Percentiles rank a stretch among this genome's conserved stretches.
phyloP scores from a whole-genome alignment of 306 rosid species.

The Adenanthera pavonina region DNA sequence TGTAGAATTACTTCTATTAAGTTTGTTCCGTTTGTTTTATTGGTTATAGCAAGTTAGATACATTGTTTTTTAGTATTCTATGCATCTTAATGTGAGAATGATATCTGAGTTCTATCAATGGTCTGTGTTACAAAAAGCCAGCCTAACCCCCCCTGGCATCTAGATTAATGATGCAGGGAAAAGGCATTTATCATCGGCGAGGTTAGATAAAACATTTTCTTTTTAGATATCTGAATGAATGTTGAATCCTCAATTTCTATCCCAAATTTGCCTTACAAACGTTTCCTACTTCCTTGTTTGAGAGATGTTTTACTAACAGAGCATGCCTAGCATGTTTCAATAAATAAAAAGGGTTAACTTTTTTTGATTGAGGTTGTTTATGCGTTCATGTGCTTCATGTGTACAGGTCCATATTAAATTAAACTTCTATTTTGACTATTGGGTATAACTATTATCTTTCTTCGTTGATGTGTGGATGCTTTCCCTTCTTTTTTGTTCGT shows the following conservation, averaged over 20 bases:
- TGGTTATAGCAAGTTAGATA: neutral
- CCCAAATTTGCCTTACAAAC: constrained; percentile 10
- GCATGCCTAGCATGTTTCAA: constrained; percentile 1
- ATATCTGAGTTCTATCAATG: neutral
- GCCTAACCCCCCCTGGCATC: too few species aligned
- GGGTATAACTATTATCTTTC: neutral
- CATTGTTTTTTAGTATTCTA: neutral
- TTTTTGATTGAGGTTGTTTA: constrained; percentile 4
- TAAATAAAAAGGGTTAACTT: neutral
- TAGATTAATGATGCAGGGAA: constrained; percentile 26
- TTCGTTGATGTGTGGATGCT: neutral
- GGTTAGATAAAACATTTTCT: constrained; percentile 11
- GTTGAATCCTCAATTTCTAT: constrained; percentile 19
- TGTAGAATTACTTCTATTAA: neutral
- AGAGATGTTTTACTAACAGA: constrained; percentile 13
- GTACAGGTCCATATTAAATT: neutral
- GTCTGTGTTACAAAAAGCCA: too few species aligned
- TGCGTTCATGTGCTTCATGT: neutral
- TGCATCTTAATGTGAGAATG: neutral
- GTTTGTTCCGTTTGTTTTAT: constrained; percentile 1
- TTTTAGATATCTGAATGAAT: constrained; percentile 32
- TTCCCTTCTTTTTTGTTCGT: neutral
- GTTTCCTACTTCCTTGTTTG: neutral
- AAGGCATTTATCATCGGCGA: constrained; percentile 7
- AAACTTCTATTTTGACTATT: constrained; percentile 7